Evolutionary conservation across 768 basidiomycete genomes (phyloP), one percentile per base, ranked within the genome.

Genomic region (Obba rivulosa): DNA sequence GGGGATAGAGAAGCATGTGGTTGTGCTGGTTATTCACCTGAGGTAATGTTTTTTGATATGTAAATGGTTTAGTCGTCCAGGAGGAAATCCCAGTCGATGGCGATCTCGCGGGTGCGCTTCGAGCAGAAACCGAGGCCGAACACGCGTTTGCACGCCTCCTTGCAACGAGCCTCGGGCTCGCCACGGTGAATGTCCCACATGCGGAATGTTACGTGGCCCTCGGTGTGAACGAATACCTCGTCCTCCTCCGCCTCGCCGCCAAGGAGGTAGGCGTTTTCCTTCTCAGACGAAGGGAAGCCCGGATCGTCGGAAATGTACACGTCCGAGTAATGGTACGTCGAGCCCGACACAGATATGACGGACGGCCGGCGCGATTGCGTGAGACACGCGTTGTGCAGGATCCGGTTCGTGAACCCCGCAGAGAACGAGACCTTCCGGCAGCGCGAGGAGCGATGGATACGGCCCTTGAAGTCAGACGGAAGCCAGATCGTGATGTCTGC

Each of bases 1-100:
- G 28, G 28, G 28, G 28, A 31, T 31, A 44, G n/a, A 34, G 31
- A 20, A 20, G 17, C 31, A 34, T 34, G 28, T 18, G 18, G 25
- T 20, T 34, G 31, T 21, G 43, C 23, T 28, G 18, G 28, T 18
- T 11, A 18, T 20, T 13, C 20, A 23, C 10, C 13, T 18, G 18
- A 41, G 39, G 16, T 41, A 18, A 17, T 25, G 46, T 13, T n/a
- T n/a, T n/a, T 7, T 31, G 28, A 31, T 5, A 13, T 31, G 28
- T 31, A 31, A 31, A 7, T 31, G 28, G 21, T 36, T 37, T 39
- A 86, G 59, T 85, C 83, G 50, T 87, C 84, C 41, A 89, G 73
- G 49, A 89, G 68, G 65, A 85, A 88, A 62, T 89, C 87, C 87
- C 87, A 89, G 66, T 88, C 76, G 50, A 86, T 81, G 38, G 69